Evolutionary conservation across 208 protist genomes (phyloP), one percentile per base, ranked within the genome.

Genomic region (Trypanosoma platydactyli): DNA sequence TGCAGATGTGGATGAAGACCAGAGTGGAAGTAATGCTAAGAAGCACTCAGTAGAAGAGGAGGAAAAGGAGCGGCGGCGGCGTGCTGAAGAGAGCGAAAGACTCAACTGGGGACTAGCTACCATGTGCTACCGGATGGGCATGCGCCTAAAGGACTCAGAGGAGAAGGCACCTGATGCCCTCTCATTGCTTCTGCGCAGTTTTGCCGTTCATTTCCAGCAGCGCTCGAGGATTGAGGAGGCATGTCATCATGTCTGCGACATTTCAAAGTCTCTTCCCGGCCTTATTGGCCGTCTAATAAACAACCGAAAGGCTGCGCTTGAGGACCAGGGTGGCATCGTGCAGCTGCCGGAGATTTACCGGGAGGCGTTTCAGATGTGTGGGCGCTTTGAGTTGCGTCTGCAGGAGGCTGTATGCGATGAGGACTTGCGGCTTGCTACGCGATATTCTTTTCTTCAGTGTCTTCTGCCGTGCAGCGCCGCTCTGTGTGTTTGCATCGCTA

Each of bases 61-160:
- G 3, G 59, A 57, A 52, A n/a, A 53, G 11, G 41, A 53, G 18
- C 29, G 42, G 49, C 13, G 42, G n/a, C 42, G 13, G 3, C 45
- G 42, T 25, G 46, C 3, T 1, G 68, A 66, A 38, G 71, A 85
- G 57, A 65, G 59, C 40, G 52, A 64, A 30, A 65, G 61, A n/a
- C 74, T 94, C 13, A 83, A 81, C 27, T 64, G 76, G 50, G 83
- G 80, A 51, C 68, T 94, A 33, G 83, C 85, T 13, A 73, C 70
- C 16, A 88, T 89, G 77, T 91, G 88, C 60, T 83, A 88, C 41
- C 68, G 76, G 48, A 89, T 94, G 63, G 85, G 80, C 0, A 72
- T 79, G 49, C 77, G 90, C 67, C 30, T 90, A 7, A 76, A 84
- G 29, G 81, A 76, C 24, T 79, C 70, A 25, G 68, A 56, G 15